Conservation (phyloP, 2,329 filamentous ascomycete species). For the Colletotrichum viniferum region DNA sequence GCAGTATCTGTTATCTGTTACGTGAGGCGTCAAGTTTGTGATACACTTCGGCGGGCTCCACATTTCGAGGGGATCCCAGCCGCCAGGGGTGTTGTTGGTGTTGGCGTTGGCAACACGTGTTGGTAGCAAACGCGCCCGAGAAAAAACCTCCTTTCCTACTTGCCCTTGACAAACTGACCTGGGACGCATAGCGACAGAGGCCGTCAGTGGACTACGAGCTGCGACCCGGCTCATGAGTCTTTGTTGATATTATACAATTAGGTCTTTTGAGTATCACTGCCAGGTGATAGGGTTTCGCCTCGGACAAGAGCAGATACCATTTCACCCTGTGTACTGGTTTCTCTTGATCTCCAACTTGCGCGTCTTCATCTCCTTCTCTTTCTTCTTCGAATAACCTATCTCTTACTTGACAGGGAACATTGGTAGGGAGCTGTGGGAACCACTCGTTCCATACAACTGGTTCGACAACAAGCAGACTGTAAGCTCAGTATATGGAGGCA, state of each 20-base stretch:
- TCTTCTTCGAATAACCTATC: fast-evolving
- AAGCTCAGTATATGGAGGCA: fast-evolving
- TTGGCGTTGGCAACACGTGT: background rate
- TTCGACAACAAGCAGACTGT: background rate
- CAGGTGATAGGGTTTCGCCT: background rate
- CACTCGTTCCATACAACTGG: fast-evolving
- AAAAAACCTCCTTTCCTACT: background rate
- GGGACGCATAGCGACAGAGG: background rate
- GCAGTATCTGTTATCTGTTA: background rate
- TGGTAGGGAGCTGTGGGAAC: background rate
- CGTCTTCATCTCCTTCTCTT: background rate
- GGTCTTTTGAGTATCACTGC: background rate
- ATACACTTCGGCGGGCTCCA: background rate
- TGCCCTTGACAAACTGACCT: background rate
- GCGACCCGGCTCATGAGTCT: background rate
- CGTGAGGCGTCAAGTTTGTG: background rate
- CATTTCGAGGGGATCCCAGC: background rate
- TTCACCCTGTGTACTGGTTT: background rate
- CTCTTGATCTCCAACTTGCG: background rate
- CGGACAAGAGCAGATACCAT: background rate
- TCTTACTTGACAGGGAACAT: background rate
- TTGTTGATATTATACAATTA: background rate
- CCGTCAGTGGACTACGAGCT: background rate
- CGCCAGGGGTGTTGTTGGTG: background rate
- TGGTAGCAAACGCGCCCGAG: background rate